Evolutionary conservation across 2,329 filamentous ascomycete genomes (phyloP).

Genomic region (Helotiales sp.): DNA sequence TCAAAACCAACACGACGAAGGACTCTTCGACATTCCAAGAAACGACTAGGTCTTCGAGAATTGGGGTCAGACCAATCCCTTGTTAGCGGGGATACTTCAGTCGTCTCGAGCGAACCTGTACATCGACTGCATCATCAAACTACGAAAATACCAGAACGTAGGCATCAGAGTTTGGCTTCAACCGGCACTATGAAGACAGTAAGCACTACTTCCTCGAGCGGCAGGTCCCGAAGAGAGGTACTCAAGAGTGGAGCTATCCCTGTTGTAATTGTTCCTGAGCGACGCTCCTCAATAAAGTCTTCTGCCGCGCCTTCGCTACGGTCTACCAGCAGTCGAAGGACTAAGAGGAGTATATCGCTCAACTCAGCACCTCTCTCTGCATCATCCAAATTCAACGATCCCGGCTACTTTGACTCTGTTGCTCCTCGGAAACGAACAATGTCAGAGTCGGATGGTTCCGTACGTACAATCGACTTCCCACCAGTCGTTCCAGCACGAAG

Average conservation of each 20-base stretch:
- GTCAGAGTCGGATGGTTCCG: constrained; percentile 34
- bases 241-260: constrained; percentile 61
- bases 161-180: constrained; percentile 46
- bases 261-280: constrained; percentile 61
- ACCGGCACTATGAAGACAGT: constrained; percentile 45
- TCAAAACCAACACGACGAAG: constrained; percentile 46
- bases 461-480: constrained; percentile 59
- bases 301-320: constrained; percentile 55
- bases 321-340: constrained; percentile 60
- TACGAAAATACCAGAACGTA: constrained; percentile 25
- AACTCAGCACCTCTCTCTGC: constrained; percentile 47
- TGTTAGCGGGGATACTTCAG: constrained; percentile 41
- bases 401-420: constrained; percentile 45
- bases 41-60: constrained; percentile 52
- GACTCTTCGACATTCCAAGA: constrained; percentile 62
- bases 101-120: constrained; percentile 30
- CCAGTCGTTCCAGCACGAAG: constrained; percentile 56
- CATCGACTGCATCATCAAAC: constrained; percentile 29
- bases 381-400: constrained; percentile 43
- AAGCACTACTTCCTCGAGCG: constrained; percentile 50
- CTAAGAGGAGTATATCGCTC: constrained; percentile 53
- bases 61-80: constrained; percentile 37
- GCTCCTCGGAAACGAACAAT: constrained; percentile 25
- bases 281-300: constrained; percentile 50
- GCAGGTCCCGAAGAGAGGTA: constrained; percentile 57